Conservation (phyloP, 208 protist genomes). For the Tritrichomonas musculus region DNA sequence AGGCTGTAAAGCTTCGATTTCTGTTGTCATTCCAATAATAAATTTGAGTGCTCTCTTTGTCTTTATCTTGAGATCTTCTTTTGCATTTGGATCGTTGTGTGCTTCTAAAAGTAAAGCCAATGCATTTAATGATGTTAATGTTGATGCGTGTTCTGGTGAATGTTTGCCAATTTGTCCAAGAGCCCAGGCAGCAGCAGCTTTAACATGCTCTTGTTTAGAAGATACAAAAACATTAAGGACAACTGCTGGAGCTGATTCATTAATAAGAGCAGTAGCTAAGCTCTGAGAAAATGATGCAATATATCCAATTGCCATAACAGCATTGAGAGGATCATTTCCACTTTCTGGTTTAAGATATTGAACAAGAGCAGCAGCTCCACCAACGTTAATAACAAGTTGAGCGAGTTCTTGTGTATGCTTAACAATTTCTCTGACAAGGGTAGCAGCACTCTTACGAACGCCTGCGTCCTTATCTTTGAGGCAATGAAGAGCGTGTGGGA, state of each 20-base stretch:
- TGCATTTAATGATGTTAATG: constrained; percentile 83
- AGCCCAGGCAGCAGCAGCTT: constrained; percentile 57
- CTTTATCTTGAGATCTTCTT: constrained; percentile 84
- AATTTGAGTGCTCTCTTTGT: constrained; percentile 84
- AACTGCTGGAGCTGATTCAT: constrained; percentile 74
- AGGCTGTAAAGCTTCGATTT: constrained; percentile 83
- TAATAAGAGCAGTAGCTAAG: constrained; percentile 83
- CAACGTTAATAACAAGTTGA: constrained; percentile 88
- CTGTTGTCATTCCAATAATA: constrained; percentile 84
- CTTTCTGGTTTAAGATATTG: constrained; percentile 82
- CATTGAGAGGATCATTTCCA: constrained; percentile 76
- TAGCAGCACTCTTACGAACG: constrained; percentile 89
- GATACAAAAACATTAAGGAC: constrained; percentile 74
- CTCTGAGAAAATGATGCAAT: constrained; percentile 91
- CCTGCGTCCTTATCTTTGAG: constrained; percentile 84
- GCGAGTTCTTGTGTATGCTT: constrained; percentile 94
- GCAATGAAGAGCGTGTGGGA: constrained; percentile 78
- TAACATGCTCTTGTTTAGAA: constrained; percentile 83
- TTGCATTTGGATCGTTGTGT: constrained; percentile 64
- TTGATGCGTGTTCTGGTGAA: constrained; percentile 83
- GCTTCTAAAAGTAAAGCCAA: constrained; percentile 76
- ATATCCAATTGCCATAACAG: constrained; percentile 94
- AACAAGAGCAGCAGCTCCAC: constrained; percentile 87
- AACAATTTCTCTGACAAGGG: constrained; percentile 87
- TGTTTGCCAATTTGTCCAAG: constrained; percentile 82